phyloP scores from a whole-genome alignment of 352 stramenopile genomes.

The Globisporangium cylindrosporum region DNA sequence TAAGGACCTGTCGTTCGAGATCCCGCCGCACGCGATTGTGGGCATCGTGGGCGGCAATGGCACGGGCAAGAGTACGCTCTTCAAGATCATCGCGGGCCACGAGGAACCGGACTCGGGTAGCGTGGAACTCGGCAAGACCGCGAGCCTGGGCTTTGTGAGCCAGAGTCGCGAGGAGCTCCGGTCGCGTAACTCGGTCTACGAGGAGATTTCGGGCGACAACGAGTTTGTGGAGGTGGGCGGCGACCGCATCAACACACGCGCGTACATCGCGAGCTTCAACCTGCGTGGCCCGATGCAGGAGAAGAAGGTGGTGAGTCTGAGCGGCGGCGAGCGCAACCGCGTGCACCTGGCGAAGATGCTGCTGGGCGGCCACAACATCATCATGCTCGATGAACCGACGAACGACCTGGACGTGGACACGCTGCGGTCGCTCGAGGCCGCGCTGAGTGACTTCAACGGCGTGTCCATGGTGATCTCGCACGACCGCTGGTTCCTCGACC shows the following conservation, averaged over 20 bases:
- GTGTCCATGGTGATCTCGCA: conserved; percentile 95
- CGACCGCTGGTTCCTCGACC: conserved; percentile 96
- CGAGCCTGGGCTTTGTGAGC: conserved; percentile 75
- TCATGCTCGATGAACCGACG: conserved; percentile 88
- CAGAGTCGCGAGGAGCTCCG: conserved; percentile 75
- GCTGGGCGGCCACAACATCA: conserved; percentile 78
- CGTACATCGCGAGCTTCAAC: conserved; percentile 88
- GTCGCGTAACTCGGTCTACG: conserved; percentile 66
- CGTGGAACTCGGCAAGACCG: conserved; percentile 75
- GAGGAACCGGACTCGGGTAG: conserved; percentile 84
- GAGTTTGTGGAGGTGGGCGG: conserved; percentile 76
- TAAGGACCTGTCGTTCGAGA: conserved; percentile 91
- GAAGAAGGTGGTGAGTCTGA: conserved; percentile 74
- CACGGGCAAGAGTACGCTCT: conserved; percentile 95
- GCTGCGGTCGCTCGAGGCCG: conserved; percentile 83
- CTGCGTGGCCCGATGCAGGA: conserved; percentile 82
- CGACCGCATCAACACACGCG: conserved; percentile 79
- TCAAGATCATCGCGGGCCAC: conserved; percentile 94
- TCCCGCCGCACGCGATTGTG: conserved; percentile 95
- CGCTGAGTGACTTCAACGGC: conserved; percentile 85
- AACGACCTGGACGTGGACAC: conserved; percentile 88
- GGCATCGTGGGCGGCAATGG: conserved; percentile 98
- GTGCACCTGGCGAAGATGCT: conserved; percentile 87
- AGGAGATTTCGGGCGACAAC: conserved; percentile 85
- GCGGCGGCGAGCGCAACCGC: conserved; percentile 81